These are phyloP conservation scores for Racocetra persica DNA, from an alignment of 371 early-diverging fungal genomes.

Conservation along the genomic window DNA sequence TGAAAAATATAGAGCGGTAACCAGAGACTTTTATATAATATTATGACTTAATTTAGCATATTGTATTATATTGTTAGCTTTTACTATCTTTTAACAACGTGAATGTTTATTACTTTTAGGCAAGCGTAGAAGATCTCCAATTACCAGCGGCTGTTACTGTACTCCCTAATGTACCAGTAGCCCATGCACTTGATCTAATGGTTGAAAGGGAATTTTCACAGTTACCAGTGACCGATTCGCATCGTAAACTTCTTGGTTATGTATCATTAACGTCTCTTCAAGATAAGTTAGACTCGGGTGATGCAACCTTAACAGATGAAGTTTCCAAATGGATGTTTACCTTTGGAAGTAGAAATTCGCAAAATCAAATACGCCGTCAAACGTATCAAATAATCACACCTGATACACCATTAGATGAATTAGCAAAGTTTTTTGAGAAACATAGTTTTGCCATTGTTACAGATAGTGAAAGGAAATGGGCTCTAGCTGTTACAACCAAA, in stretches of 20 bases:
- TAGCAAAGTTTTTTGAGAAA: slow-evolving; percentile 75
- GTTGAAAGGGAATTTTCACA: slow-evolving; percentile 85
- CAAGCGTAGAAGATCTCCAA: slow-evolving; percentile 88
- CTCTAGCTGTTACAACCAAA: slow-evolving; percentile 84
- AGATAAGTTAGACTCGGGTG: slow-evolving; percentile 62
- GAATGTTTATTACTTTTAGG: slow-evolving; percentile 43
- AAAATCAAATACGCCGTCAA: slow-evolving; percentile 40
- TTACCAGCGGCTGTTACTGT: slow-evolving; percentile 83
- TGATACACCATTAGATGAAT: slow-evolving; percentile 78
- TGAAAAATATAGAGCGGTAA: slow-evolving; percentile 74
- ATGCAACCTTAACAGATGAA: slow-evolving; percentile 54
- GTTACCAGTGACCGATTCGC: slow-evolving; percentile 76
- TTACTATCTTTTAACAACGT: not conserved
- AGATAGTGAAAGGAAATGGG: slow-evolving; percentile 81
- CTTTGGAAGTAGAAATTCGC: slow-evolving; percentile 50
- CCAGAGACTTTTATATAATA: not conserved
- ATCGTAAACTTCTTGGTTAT: slow-evolving; percentile 81
- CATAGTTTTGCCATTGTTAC: slow-evolving; percentile 87
- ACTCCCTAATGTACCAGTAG: slow-evolving; percentile 60
- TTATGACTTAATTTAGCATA: not conserved
- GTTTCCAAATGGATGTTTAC: slow-evolving; percentile 72
- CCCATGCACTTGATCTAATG: slow-evolving; percentile 80
- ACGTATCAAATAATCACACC: slow-evolving; percentile 82
- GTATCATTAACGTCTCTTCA: slow-evolving; percentile 73
- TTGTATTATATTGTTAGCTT: not conserved